phyloP scores from a whole-genome alignment of 2,329 filamentous ascomycete genomes.

The Venturia nashicola region DNA sequence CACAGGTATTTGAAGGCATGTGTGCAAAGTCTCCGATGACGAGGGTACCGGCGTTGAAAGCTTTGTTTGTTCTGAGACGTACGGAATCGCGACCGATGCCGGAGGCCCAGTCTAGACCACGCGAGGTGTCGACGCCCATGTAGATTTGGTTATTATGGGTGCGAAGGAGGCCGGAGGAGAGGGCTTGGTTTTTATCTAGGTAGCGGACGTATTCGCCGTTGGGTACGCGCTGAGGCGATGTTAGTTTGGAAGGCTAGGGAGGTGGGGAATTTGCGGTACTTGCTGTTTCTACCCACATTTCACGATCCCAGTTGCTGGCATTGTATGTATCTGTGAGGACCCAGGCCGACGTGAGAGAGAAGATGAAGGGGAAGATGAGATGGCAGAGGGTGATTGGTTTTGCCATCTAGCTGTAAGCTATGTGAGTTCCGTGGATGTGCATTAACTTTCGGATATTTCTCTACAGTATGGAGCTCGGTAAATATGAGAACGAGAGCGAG shows the following conservation, averaged over 20 bases:
- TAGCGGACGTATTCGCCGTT: slow-evolving; percentile 27
- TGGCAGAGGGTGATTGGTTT: neutral
- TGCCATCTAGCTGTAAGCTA: neutral
- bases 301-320: slow-evolving; percentile 23
- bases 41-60: slow-evolving; percentile 19
- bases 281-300: slow-evolving; percentile 12
- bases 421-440: neutral
- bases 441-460: neutral
- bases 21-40: slow-evolving; percentile 29
- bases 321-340: slow-evolving; percentile 24
- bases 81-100: slow-evolving; percentile 22
- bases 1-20: slow-evolving; percentile 25
- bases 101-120: slow-evolving; percentile 20
- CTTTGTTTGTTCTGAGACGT: slow-evolving; percentile 22
- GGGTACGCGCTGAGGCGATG: neutral
- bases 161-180: slow-evolving; percentile 20
- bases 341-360: slow-evolving; percentile 15
- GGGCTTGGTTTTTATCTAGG: slow-evolving; percentile 20
- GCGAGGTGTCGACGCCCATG: slow-evolving; percentile 24
- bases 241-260: slow-evolving; percentile 40
- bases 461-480: neutral
- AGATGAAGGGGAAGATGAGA: neutral
- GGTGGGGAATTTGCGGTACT: slow-evolving; percentile 68
- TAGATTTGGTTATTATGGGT: slow-evolving; percentile 23
- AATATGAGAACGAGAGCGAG: too few relatives aligned